Percentiles rank a stretch among this genome's conserved stretches.
These are phyloP conservation scores for Cudoniella acicularis DNA, from an alignment of 495 filamentous ascomycete genomes.

Conservation along the genomic window DNA sequence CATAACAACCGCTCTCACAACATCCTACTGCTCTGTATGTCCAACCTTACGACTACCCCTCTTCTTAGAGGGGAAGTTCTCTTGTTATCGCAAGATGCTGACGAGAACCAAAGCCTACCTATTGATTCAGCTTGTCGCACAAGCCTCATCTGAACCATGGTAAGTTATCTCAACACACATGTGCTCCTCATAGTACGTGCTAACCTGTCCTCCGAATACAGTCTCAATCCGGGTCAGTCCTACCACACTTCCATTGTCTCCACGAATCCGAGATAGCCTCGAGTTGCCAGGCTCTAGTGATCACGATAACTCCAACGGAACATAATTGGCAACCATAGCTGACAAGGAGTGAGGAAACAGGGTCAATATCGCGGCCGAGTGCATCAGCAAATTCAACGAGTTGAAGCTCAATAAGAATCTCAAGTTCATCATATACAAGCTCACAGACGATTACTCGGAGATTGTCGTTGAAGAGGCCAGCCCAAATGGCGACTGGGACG, in stretches of 20 bases:
- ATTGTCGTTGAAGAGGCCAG: constrained; percentile 77
- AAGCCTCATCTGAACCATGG: constrained; percentile 14
- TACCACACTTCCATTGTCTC: constrained; percentile 19
- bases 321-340: neutral
- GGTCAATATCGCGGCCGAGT: constrained; percentile 74
- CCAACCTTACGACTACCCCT: neutral
- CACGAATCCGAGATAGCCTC: constrained; percentile 5
- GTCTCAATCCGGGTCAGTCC: constrained; percentile 68
- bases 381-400: constrained; percentile 80
- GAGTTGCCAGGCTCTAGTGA: neutral
- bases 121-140: constrained; percentile 5
- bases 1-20: neutral
- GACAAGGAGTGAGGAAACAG: constrained; percentile 40
- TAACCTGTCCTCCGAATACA: constrained; percentile 25
- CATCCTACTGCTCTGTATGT: neutral
- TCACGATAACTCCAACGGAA: neutral
- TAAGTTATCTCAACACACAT: neutral
- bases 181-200: neutral
- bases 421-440: constrained; percentile 98
- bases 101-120: neutral
- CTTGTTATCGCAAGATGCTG: constrained; percentile 1
- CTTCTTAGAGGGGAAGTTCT: neutral
- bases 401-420: constrained; percentile 83
- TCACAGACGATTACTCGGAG: constrained; percentile 85
- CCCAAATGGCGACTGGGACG: constrained; percentile 60